phyloP scores from a whole-genome alignment of 1,284 basidiomycete genomes.

The Vanrija pseudolonga region DNA sequence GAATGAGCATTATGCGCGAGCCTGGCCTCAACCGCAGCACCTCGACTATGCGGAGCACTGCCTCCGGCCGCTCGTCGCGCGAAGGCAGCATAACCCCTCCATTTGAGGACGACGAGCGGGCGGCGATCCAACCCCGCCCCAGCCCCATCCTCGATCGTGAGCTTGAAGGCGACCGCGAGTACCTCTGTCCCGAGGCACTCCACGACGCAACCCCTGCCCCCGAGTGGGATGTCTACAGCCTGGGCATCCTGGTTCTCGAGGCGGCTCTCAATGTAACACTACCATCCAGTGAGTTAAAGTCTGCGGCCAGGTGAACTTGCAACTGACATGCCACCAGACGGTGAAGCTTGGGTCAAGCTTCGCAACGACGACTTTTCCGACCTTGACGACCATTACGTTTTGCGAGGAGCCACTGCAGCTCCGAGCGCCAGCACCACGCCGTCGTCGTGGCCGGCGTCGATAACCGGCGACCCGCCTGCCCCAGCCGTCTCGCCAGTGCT shows the following conservation, averaged over 20 bases:
- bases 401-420: constrained; percentile 14
- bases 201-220: constrained; percentile 77
- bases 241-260: constrained; percentile 92
- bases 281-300: constrained; percentile 75
- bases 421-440: constrained; percentile 1
- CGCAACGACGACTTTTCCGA: constrained; percentile 88
- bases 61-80: not conserved
- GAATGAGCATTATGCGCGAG: constrained; percentile 68
- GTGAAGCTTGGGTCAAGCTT: constrained; percentile 86
- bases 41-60: not conserved
- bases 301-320: too few relatives aligned
- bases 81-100: constrained; percentile 1
- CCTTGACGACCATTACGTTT: constrained; percentile 56
- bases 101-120: constrained; percentile 4
- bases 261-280: constrained; percentile 89
- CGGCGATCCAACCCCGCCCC: constrained; percentile 15
- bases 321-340: constrained; percentile 20
- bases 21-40: not conserved
- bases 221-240: constrained; percentile 84
- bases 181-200: constrained; percentile 91
- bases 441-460: not conserved
- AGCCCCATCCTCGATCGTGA: constrained; percentile 46
- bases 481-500: constrained; percentile 60
- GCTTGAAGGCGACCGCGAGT: constrained; percentile 90
- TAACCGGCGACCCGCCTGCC: constrained; percentile 9